phyloP scores from a whole-genome alignment of 2,329 filamentous ascomycete species.

The Bipolaris bicolor region DNA sequence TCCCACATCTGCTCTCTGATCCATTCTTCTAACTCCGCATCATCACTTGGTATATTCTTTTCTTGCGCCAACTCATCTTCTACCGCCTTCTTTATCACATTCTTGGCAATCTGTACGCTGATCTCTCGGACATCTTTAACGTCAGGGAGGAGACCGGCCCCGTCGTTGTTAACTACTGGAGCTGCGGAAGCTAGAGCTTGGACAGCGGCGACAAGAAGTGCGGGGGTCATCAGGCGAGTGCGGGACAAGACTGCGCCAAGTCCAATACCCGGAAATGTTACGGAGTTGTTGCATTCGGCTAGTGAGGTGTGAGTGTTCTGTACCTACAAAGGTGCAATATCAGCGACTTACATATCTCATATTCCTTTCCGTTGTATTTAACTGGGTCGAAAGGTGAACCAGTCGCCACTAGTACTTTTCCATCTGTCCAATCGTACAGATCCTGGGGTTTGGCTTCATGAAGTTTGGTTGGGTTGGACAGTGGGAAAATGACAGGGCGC shows the following conservation, averaged over 20 bases:
- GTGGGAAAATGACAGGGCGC: slow-evolving; percentile 83
- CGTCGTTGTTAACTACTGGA: slow-evolving; percentile 70
- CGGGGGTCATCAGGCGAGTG: slow-evolving; percentile 70
- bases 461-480: slow-evolving; percentile 83
- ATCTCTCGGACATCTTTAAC: slow-evolving; percentile 76
- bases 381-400: slow-evolving; percentile 83
- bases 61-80: slow-evolving; percentile 71
- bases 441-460: slow-evolving; percentile 83
- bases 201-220: slow-evolving; percentile 82
- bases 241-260: slow-evolving; percentile 77
- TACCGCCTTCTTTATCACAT: slow-evolving; percentile 74
- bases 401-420: slow-evolving; percentile 79
- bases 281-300: slow-evolving; percentile 89
- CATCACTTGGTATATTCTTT: slow-evolving; percentile 65
- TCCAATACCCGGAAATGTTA: slow-evolving; percentile 84
- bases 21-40: slow-evolving; percentile 70
- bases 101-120: slow-evolving; percentile 76
- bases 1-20: slow-evolving; percentile 82
- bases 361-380: slow-evolving; percentile 60
- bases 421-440: slow-evolving; percentile 77
- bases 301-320: slow-evolving; percentile 31
- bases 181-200: slow-evolving; percentile 73
- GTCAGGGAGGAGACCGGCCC: slow-evolving; percentile 72
- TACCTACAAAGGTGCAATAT: too few relatives aligned
- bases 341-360: slow-evolving; percentile 58